These are phyloP conservation scores for Erysimum pusillum DNA, from an alignment of 441 rosid genomes.

Conservation along the genomic window DNA sequence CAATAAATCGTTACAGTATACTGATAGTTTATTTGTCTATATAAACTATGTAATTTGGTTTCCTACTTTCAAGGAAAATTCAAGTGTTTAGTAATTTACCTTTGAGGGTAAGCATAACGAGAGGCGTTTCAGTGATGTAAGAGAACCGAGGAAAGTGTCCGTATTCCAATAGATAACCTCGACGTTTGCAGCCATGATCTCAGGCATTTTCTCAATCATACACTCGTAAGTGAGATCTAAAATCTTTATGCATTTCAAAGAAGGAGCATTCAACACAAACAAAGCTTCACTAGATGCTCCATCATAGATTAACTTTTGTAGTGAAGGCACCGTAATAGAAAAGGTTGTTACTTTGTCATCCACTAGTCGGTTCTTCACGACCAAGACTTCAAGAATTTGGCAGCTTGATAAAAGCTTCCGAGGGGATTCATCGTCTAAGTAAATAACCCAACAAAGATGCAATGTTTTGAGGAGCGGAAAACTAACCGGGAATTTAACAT, in stretches of 20 bases:
- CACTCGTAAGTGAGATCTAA: background rate
- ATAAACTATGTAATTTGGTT: background rate
- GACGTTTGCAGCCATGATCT: constrained; percentile 13
- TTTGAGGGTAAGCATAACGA: constrained; percentile 8
- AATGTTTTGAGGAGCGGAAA: constrained; percentile 19
- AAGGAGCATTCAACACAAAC: constrained; percentile 26
- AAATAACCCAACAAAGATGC: background rate
- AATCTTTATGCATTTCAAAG: constrained; percentile 13
- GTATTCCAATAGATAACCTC: constrained; percentile 12
- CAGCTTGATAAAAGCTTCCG: constrained; percentile 31
- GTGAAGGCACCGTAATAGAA: constrained; percentile 4
- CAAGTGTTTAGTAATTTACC: background rate
- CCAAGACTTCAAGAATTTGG: constrained; percentile 27
- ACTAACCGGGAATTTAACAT: constrained; percentile 5
- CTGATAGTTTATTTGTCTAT: no score
- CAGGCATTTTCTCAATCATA: background rate
- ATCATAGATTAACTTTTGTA: constrained; percentile 1
- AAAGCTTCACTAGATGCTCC: background rate
- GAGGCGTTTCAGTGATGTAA: constrained; percentile 28
- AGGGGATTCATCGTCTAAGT: constrained; percentile 18
- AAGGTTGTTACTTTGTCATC: constrained; percentile 1
- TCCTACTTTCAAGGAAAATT: background rate
- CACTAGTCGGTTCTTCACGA: background rate
- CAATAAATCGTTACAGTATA: no score
- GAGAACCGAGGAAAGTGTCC: background rate